Percentiles rank a stretch among this genome's conserved stretches.
phyloP scores from a whole-genome alignment of 2,329 filamentous ascomycete genomes.

The Gyromitra esculenta region DNA sequence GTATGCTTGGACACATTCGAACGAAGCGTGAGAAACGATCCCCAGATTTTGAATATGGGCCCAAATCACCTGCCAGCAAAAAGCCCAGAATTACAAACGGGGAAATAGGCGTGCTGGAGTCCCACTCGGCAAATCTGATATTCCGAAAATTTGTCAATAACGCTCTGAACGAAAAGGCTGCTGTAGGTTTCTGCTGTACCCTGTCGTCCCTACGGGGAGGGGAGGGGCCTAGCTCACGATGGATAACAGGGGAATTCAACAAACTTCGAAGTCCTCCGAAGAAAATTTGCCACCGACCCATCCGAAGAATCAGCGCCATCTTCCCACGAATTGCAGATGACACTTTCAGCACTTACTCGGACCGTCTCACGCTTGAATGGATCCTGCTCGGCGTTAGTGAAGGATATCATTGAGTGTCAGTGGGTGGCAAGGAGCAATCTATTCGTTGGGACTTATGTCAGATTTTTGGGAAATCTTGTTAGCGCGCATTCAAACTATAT shows the following conservation, averaged over 20 bases:
- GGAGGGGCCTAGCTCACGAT: constrained; percentile 20
- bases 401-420: constrained; percentile 69
- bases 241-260: constrained; percentile 48
- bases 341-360: constrained; percentile 69
- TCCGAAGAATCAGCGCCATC: constrained; percentile 54
- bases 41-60: constrained; percentile 20
- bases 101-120: background rate
- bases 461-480: constrained; percentile 76
- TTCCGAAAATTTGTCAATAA: constrained; percentile 58
- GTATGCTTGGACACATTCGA: background rate
- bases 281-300: constrained; percentile 52
- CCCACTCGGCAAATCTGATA: constrained; percentile 50
- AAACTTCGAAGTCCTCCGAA: constrained; percentile 52
- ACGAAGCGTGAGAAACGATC: constrained; percentile 34
- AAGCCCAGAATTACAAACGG: constrained; percentile 28
- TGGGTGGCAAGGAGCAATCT: constrained; percentile 73
- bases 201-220: background rate
- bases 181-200: constrained; percentile 40
- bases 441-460: constrained; percentile 74
- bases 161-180: constrained; percentile 53
- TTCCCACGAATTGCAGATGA: constrained; percentile 61
- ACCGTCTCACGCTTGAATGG: constrained; percentile 70
- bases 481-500: constrained; percentile 85
- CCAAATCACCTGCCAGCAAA: constrained; percentile 12
- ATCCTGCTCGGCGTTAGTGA: constrained; percentile 69